Percentiles rank a stretch among this genome's conserved stretches.
Conservation (phyloP, 352 stramenopile species). For the Peronospora farinosa region DNA sequence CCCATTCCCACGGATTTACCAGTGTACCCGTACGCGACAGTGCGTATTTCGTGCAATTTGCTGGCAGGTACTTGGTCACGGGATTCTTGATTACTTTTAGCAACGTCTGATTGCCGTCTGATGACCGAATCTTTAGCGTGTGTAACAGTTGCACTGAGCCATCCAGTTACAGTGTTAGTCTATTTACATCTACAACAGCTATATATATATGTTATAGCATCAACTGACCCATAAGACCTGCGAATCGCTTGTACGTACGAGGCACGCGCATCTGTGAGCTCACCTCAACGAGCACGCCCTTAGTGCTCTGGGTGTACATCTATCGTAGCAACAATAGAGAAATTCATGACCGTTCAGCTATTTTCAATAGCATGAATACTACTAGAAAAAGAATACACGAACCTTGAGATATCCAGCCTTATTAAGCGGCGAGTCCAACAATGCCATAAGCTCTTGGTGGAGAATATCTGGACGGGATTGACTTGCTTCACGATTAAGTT, state of each 20-base stretch:
- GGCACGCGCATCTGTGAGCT: conserved; percentile 97
- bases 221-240: conserved; percentile 89
- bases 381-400: neutral
- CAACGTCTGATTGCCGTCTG: conserved; percentile 93
- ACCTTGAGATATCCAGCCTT: conserved; percentile 97
- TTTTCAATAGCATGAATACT: conserved; percentile 1
- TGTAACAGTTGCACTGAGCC: conserved; percentile 97
- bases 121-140: conserved; percentile 99
- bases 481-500: conserved; percentile 94
- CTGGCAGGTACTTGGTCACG: conserved; percentile 93
- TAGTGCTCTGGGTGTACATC: conserved; percentile 94
- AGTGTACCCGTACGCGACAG: conserved; percentile 91
- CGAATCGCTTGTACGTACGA: conserved; percentile 98
- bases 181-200: neutral
- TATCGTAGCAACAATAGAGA: conserved; percentile 8
- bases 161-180: conserved; percentile 27
- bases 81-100: conserved; percentile 99
- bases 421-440: conserved; percentile 99
- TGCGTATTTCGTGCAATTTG: conserved; percentile 93
- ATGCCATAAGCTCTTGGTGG: conserved; percentile 97
- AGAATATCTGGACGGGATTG: conserved; percentile 98
- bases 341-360: neutral
- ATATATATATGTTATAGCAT: conserved; percentile 2
- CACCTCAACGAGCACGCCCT: conserved; percentile 97
- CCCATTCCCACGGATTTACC: conserved; percentile 93